Evolutionary conservation across 2,329 filamentous ascomycete species (phyloP), one percentile per base, ranked within the genome.

Genomic region (Capronia americana): DNA sequence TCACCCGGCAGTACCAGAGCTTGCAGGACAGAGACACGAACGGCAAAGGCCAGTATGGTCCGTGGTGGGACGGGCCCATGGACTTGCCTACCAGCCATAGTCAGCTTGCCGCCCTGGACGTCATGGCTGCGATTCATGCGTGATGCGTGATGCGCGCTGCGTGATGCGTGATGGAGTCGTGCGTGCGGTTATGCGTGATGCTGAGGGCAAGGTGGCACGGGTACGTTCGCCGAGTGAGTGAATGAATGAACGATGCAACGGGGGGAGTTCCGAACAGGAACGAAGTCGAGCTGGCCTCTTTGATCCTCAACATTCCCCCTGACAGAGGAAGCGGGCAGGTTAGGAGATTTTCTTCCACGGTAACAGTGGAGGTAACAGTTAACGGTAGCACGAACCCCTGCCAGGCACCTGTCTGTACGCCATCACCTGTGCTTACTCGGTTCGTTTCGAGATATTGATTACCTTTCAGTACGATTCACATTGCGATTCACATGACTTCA

Each of bases 51-150:
- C 69, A 69, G 51, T 70, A 67, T 34, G 69, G 69, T 1, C 66
- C 69, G 6, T 69, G 67, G 64, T 69, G 67, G 69, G 67, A 57
- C 30, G 69, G 69, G 1, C 69, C 69, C 12, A 65, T 65, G 61
- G 66, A 67, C 23, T 30, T 66, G 32, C 61, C 67, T 23, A 70
- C 69, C 4, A 70, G 69, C 55, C 69, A 70, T 55, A 67, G 61
- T 48, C 69, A 70, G 48, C 51, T 70, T 17, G 69, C 64, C 1
- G 67, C 61, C 17, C 55, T 70, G 50, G 67, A 70, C 63, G 69
- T 67, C 46, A 69, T 70, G 69, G 69, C 69, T 54, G 67, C 69
- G 10, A 64, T 66, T 23, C 66, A 68, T 50, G 66, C 59, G 38
- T 44, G 38, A 12, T 12, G 30, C 30, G 10, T 32, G 30, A 32